Conservation (phyloP, 2,329 filamentous ascomycete genomes). For the Neoascochyta sp. region DNA sequence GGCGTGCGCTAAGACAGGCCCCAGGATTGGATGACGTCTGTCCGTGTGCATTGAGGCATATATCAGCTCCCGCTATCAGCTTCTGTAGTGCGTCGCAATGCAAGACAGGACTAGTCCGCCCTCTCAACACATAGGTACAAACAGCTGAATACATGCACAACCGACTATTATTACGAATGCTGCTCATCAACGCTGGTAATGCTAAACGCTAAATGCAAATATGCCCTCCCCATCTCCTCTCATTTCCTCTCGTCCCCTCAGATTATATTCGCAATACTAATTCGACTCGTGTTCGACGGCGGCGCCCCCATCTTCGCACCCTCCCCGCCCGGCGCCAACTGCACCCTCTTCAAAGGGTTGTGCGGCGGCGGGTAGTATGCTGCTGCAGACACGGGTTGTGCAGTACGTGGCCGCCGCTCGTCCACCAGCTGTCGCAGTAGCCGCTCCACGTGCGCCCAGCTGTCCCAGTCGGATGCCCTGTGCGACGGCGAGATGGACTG, state of each 20-base stretch:
- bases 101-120: too few relatives aligned
- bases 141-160: too few relatives aligned
- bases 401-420: slow-evolving; percentile 40
- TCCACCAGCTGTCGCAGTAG: slow-evolving; percentile 55
- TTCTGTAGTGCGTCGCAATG: too few relatives aligned
- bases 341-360: slow-evolving; percentile 37
- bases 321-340: slow-evolving; percentile 26
- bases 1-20: too few relatives aligned
- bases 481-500: slow-evolving; percentile 53
- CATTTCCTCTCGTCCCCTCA: slow-evolving; percentile 8
- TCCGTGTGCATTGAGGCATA: too few relatives aligned
- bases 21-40: too few relatives aligned
- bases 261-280: slow-evolving; percentile 46
- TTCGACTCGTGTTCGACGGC: slow-evolving; percentile 42
- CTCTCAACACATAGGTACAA: too few relatives aligned
- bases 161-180: too few relatives aligned
- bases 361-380: slow-evolving; percentile 39
- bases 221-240: background rate
- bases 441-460: slow-evolving; percentile 72
- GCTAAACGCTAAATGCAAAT: slow-evolving; percentile 3
- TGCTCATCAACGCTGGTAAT: slow-evolving; percentile 2
- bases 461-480: slow-evolving; percentile 67
- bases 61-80: too few relatives aligned
- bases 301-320: too few relatives aligned
- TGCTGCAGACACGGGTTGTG: slow-evolving; percentile 12